A percentile compares a stretch with the other conserved stretches of the same genome.
Evolutionary conservation across 331 rosid genomes (phyloP).

Genomic region (Telfairia occidentalis): DNA sequence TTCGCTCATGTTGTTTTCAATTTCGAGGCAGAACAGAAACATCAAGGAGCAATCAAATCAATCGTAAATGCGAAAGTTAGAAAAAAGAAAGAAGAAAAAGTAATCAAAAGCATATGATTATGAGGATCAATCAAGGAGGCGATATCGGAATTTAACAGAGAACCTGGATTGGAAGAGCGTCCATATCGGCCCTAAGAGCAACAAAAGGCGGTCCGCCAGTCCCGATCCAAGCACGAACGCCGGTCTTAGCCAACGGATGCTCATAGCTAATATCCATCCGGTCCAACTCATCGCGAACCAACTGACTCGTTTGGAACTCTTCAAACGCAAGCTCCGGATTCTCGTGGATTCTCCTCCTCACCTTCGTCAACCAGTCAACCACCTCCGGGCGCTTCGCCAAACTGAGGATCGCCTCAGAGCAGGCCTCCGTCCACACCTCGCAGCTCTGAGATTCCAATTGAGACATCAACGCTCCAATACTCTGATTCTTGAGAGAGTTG

Average conservation of each 20-base stretch:
- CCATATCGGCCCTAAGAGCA: constrained; percentile 94
- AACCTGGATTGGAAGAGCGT: constrained; percentile 95
- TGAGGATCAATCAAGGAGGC: neutral
- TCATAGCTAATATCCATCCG: constrained; percentile 58
- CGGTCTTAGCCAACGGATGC: constrained; percentile 66
- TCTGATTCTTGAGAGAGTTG: constrained; percentile 10
- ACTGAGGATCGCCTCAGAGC: constrained; percentile 54
- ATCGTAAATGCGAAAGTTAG: neutral
- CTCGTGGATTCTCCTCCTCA: constrained; percentile 69
- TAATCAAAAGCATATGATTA: neutral
- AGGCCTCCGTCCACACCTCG: constrained; percentile 45
- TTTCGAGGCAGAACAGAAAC: neutral
- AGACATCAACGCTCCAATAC: constrained; percentile 10
- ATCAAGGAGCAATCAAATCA: neutral
- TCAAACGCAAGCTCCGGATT: constrained; percentile 90
- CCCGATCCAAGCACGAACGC: constrained; percentile 81
- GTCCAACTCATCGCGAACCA: constrained; percentile 63
- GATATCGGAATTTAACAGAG: neutral
- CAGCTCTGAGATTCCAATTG: constrained; percentile 14
- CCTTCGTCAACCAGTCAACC: constrained; percentile 45
- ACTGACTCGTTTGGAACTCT: constrained; percentile 68
- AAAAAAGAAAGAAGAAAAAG: neutral
- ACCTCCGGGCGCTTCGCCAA: constrained; percentile 47
- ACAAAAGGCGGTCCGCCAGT: constrained; percentile 84
- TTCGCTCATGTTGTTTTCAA: neutral